These are phyloP conservation scores for Exophiala lecanii-corni DNA, from an alignment of 2,329 filamentous ascomycete genomes.

Conservation along the genomic window DNA sequence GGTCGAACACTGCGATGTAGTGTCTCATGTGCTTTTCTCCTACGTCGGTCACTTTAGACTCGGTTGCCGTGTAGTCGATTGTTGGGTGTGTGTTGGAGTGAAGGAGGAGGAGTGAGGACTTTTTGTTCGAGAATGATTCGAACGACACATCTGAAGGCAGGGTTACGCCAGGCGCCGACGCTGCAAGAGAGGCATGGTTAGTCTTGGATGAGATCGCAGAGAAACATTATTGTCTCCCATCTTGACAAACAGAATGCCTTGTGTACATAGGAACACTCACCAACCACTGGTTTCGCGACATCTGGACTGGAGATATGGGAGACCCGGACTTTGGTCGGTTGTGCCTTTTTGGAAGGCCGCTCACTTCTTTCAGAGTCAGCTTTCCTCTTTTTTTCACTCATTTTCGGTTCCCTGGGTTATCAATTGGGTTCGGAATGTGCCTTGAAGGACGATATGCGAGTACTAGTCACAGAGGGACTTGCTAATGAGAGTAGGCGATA, in stretches of 20 bases:
- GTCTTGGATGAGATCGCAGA: not conserved
- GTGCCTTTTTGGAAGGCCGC: slow-evolving; percentile 22
- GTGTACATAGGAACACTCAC: slow-evolving; percentile 18
- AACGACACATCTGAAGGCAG: slow-evolving; percentile 24
- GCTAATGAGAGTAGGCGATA: too few species aligned
- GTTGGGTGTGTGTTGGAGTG: slow-evolving; percentile 58
- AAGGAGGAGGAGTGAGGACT: slow-evolving; percentile 42
- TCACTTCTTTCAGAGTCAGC: slow-evolving; percentile 8
- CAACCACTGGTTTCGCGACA: slow-evolving; percentile 23
- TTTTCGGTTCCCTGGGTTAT: slow-evolving; percentile 27
- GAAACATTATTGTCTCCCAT: not conserved
- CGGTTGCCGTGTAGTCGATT: slow-evolving; percentile 55
- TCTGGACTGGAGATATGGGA: slow-evolving; percentile 18
- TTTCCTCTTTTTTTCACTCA: slow-evolving; percentile 26
- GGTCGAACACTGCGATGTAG: slow-evolving; percentile 59
- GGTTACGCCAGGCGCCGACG: slow-evolving; percentile 27
- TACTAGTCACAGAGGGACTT: too few species aligned
- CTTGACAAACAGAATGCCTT: not conserved
- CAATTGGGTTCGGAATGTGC: too few species aligned
- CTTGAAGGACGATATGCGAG: too few species aligned
- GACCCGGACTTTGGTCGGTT: slow-evolving; percentile 20
- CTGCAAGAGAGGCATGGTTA: slow-evolving; percentile 11
- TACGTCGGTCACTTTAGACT: slow-evolving; percentile 40
- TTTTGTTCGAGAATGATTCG: slow-evolving; percentile 21
- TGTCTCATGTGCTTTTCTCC: slow-evolving; percentile 53